Conservation (phyloP, 805 yeast species). For the Metschnikowia kunwiensis region DNA sequence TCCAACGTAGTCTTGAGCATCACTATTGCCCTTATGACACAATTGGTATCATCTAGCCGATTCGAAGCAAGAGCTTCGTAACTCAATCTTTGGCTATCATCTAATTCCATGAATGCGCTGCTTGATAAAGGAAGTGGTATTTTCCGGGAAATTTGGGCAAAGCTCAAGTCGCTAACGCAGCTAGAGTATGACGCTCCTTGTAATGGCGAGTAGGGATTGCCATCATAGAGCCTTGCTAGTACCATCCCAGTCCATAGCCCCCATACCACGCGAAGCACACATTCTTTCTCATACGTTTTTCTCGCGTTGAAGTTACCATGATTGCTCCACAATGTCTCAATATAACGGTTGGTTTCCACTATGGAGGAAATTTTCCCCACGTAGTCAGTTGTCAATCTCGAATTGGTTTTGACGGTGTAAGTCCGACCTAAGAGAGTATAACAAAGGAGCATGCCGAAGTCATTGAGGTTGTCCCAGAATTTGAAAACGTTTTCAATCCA, state of each 20-base stretch:
- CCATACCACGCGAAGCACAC: slow-evolving; percentile 26
- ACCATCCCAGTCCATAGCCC: slow-evolving; percentile 19
- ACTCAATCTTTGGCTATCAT: slow-evolving; percentile 1
- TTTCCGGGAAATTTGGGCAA: slow-evolving; percentile 12
- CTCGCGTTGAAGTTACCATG: slow-evolving; percentile 10
- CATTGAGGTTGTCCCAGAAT: slow-evolving; percentile 26
- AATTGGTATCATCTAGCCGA: slow-evolving; percentile 10
- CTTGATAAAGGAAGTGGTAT: slow-evolving; percentile 21
- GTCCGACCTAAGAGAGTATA: slow-evolving; percentile 21
- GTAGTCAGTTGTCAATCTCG: slow-evolving; percentile 13
- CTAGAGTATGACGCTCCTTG: slow-evolving; percentile 6
- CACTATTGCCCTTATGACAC: slow-evolving; percentile 15
- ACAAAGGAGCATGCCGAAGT: slow-evolving; percentile 26
- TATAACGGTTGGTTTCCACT: slow-evolving; percentile 19
- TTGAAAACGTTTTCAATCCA: slow-evolving; percentile 24
- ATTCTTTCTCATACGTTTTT: slow-evolving; percentile 25
- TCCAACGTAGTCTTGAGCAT: slow-evolving; percentile 14
- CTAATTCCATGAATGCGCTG: slow-evolving; percentile 7
- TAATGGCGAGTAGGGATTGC: slow-evolving; percentile 20
- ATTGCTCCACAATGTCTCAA: slow-evolving; percentile 16
- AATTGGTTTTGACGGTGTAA: slow-evolving; percentile 11
- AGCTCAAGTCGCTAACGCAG: slow-evolving; percentile 10
- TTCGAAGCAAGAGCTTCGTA: slow-evolving; percentile 5
- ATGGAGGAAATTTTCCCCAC: slow-evolving; percentile 21
- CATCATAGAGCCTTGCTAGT: slow-evolving; percentile 18